A percentile compares a stretch with the other conserved stretches of the same genome.
phyloP scores from a whole-genome alignment of 2,329 filamentous ascomycete species.

The Cytospora mali region DNA sequence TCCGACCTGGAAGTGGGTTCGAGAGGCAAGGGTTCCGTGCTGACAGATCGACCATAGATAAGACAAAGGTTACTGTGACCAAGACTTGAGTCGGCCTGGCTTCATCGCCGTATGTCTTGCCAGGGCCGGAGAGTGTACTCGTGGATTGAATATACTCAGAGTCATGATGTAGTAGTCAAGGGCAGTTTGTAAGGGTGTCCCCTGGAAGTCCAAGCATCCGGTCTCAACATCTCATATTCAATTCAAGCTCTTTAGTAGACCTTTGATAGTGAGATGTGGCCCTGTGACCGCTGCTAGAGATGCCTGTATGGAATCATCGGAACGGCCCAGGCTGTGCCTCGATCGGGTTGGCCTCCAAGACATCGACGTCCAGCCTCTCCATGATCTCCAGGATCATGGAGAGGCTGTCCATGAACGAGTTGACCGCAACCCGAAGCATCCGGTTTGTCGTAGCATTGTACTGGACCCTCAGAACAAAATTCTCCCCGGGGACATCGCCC shows the following conservation, averaged over 20 bases:
- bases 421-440: constrained; percentile 94
- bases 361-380: constrained; percentile 85
- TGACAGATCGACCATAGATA: constrained; percentile 33
- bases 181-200: neutral
- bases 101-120: constrained; percentile 12
- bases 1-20: no score
- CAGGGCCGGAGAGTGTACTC: constrained; percentile 1
- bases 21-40: constrained; percentile 15
- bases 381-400: constrained; percentile 85
- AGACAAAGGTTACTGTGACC: constrained; percentile 38
- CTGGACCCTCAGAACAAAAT: constrained; percentile 65
- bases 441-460: constrained; percentile 92
- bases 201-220: neutral
- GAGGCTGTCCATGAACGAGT: constrained; percentile 92
- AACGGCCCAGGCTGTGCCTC: constrained; percentile 19
- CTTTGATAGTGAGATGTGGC: neutral
- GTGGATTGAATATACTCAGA: neutral
- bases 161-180: neutral
- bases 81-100: constrained; percentile 13
- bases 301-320: constrained; percentile 18
- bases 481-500: constrained; percentile 27
- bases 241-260: constrained; percentile 8
- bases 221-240: neutral
- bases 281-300: constrained; percentile 10
- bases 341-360: constrained; percentile 51